Evolutionary conservation across 1,284 basidiomycete species (phyloP), one percentile per base, ranked within the genome.

Genomic region (Neolentinus lepideus): DNA sequence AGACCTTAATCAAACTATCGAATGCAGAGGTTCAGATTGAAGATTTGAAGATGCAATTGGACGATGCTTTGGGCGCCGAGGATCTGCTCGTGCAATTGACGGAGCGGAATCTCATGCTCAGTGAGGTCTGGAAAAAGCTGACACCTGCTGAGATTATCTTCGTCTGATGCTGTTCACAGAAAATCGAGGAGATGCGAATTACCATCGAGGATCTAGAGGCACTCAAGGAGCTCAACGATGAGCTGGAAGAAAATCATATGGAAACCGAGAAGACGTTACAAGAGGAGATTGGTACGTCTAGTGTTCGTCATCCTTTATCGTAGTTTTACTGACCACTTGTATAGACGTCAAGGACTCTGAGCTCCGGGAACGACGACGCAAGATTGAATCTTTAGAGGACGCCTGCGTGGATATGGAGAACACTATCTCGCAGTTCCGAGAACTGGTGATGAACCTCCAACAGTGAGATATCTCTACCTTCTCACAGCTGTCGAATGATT

Each of bases 71-170:
- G 1, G 92, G 92, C 19, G 94, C 94, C 0, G 95, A 99, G 69
- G 97, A 99, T 60, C 88, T 99, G 79, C 82, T 99, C 4, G 94
- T 98, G 47, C 88, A 94, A 65, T 78, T 99, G 35, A 98, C 96
- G 0, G 97, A 98, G 66, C 85, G 94, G 24, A 99, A 98, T 67
- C 77, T 98, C 22, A 83, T 88, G 71, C 81, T 97, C 53, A 87
- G 90, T 61, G 94, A 97, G 77, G 90, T 91, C n/a, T n/a, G n/a
- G n/a, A n/a, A n/a, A n/a, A n/a, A n/a, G n/a, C n/a, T n/a, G n/a
- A n/a, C n/a, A n/a, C n/a, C n/a, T n/a, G n/a, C n/a, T n/a, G n/a
- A n/a, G n/a, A n/a, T n/a, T n/a, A n/a, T n/a, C n/a, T n/a, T n/a
- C n/a, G 25, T 29, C 48, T 56, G 35, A 26, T 54, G 55, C 54